Evolutionary conservation across 371 early-diverging fungal genomes (phyloP).

Genomic region (Mycotypha africana): DNA sequence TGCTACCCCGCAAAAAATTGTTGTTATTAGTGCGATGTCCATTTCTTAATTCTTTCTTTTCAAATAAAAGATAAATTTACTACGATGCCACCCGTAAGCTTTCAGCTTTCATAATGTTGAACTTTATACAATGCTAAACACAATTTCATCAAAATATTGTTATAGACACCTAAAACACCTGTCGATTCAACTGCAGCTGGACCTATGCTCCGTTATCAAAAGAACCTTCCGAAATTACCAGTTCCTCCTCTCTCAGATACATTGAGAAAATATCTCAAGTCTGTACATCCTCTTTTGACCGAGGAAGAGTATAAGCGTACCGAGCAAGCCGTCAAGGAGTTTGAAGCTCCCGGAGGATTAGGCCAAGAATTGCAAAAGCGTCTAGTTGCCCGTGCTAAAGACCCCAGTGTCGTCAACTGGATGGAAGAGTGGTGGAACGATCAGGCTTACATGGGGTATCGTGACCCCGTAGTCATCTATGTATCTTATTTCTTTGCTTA

Average conservation of each 20-base stretch:
- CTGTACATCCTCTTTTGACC: constrained; percentile 71
- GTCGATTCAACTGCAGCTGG: constrained; percentile 43
- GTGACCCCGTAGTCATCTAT: constrained; percentile 91
- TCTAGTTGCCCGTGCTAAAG: constrained; percentile 62
- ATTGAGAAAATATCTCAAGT: constrained; percentile 68
- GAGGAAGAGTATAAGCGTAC: constrained; percentile 72
- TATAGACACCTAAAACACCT: constrained; percentile 38
- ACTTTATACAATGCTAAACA: too few species aligned
- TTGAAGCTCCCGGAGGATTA: constrained; percentile 72
- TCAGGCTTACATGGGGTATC: constrained; percentile 88
- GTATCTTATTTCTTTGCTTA: constrained; percentile 83
- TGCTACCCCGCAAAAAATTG: too few species aligned
- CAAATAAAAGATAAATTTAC: too few species aligned
- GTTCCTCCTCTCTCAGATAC: constrained; percentile 87
- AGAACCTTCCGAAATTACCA: constrained; percentile 77
- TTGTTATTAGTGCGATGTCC: too few species aligned
- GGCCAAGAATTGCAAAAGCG: constrained; percentile 84
- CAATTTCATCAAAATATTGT: too few species aligned
- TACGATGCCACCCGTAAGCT: too few species aligned
- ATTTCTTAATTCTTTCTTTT: too few species aligned
- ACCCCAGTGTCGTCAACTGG: constrained; percentile 76
- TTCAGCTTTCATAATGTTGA: too few species aligned
- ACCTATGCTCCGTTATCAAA: constrained; percentile 65
- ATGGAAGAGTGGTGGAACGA: constrained; percentile 96
- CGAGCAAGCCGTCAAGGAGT: constrained; percentile 68